A percentile compares a stretch with the other conserved stretches of the same genome.
These are phyloP conservation scores for Hymenochaete sp. DNA, from an alignment of 1,284 basidiomycete genomes.

Conservation along the genomic window DNA sequence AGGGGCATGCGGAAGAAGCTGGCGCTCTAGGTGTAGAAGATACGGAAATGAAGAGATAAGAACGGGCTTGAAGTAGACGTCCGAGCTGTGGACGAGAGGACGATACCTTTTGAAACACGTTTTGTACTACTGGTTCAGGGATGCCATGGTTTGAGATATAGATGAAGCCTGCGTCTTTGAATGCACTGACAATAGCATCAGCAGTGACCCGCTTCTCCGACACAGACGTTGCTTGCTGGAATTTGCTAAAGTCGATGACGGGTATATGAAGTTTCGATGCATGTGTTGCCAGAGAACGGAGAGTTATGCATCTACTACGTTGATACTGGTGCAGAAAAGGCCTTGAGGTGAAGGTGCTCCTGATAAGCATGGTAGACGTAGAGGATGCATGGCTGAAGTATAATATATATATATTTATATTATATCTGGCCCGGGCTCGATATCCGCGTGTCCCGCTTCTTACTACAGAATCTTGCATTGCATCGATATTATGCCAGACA, in stretches of 20 bases:
- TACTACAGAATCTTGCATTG: too few species aligned
- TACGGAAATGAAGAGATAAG: neutral
- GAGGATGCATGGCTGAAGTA: too few species aligned
- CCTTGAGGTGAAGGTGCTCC: too few species aligned
- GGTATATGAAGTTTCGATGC: conserved; percentile 41
- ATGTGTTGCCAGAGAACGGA: conserved; percentile 14
- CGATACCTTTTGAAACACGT: conserved; percentile 54
- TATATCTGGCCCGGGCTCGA: too few species aligned
- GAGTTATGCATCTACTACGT: too few species aligned
- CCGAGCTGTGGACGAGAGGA: too few species aligned
- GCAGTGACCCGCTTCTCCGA: conserved; percentile 58
- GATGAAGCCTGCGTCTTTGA: conserved; percentile 70
- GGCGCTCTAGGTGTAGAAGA: conserved; percentile 40
- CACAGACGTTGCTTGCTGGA: conserved; percentile 39
- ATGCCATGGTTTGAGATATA: conserved; percentile 69
- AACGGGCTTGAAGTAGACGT: too few species aligned
- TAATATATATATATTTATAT: too few species aligned
- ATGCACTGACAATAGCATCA: conserved; percentile 62
- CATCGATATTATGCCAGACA: too few species aligned
- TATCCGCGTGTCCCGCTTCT: too few species aligned
- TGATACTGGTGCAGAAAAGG: too few species aligned
- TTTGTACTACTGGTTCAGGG: conserved; percentile 39
- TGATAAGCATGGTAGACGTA: too few species aligned
- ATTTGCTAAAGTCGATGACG: conserved; percentile 68
- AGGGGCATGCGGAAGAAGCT: conserved; percentile 64